Conservation (phyloP, 2,329 filamentous ascomycete genomes). For the Exophiala oligosperma region DNA sequence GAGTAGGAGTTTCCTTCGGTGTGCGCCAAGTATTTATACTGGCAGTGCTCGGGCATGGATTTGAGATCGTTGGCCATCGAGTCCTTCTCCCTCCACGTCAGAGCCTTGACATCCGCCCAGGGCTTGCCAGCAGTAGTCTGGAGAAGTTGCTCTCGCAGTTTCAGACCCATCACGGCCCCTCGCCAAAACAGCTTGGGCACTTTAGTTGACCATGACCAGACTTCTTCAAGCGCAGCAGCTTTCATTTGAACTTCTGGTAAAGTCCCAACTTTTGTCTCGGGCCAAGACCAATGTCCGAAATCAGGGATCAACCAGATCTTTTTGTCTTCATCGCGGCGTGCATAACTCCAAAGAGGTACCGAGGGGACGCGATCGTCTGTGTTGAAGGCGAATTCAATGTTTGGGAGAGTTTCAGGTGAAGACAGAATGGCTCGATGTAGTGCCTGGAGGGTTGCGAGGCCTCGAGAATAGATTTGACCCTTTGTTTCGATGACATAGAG, state of each 20-base stretch:
- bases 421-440: conserved; percentile 50
- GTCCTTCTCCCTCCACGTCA: conserved; percentile 44
- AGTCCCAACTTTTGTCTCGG: conserved; percentile 47
- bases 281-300: conserved; percentile 57
- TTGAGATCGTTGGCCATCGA: conserved; percentile 44
- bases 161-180: conserved; percentile 43
- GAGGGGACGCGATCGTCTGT: conserved; percentile 44
- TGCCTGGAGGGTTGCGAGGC: conserved; percentile 46
- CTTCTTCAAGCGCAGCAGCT: conserved; percentile 15
- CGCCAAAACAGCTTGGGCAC: conserved; percentile 51
- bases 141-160: conserved; percentile 42
- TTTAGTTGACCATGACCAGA: conserved; percentile 35
- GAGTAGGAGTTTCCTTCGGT: conserved; percentile 57
- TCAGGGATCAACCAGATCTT: conserved; percentile 54
- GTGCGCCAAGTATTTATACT: conserved; percentile 55
- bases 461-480: conserved; percentile 33
- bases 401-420: conserved; percentile 44
- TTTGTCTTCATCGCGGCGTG: conserved; percentile 39
- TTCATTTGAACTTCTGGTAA: conserved; percentile 43
- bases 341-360: conserved; percentile 46
- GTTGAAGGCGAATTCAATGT: conserved; percentile 52
- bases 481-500: conserved; percentile 38
- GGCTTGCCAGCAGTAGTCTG: conserved; percentile 39
- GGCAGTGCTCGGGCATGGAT: conserved; percentile 55
- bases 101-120: conserved; percentile 48